Conservation (phyloP, 495 filamentous ascomycete species). For the Tuber magnatum region DNA sequence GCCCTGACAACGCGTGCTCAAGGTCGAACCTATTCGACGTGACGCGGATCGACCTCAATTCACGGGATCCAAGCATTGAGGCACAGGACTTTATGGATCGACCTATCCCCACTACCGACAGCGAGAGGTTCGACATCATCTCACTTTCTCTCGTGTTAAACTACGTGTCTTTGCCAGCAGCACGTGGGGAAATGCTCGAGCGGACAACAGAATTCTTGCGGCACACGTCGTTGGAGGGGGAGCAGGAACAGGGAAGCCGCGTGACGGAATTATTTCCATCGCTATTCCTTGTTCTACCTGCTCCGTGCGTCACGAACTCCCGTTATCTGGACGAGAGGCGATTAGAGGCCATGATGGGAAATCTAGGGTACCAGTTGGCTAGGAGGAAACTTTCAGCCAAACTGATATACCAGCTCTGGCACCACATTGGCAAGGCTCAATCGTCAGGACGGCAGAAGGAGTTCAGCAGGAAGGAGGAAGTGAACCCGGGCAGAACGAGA, state of each 20-base stretch:
- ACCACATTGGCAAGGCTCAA: slow-evolving; percentile 29
- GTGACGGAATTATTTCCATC: slow-evolving; percentile 54
- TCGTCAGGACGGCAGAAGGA: slow-evolving; percentile 37
- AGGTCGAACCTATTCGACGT: slow-evolving; percentile 62
- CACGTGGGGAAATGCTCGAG: slow-evolving; percentile 78
- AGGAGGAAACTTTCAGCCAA: slow-evolving; percentile 69
- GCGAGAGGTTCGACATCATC: slow-evolving; percentile 74
- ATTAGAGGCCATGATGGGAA: slow-evolving; percentile 64
- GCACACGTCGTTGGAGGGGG: slow-evolving; percentile 16
- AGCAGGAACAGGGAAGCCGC: slow-evolving; percentile 14
- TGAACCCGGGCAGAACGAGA: slow-evolving; percentile 62
- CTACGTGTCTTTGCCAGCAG: slow-evolving; percentile 70
- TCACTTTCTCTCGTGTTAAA: slow-evolving; percentile 94
- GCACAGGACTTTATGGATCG: slow-evolving; percentile 93
- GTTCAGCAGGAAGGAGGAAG: slow-evolving; percentile 60
- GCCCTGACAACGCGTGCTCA: slow-evolving; percentile 75
- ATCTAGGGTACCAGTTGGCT: slow-evolving; percentile 61
- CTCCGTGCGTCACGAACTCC: slow-evolving; percentile 83
- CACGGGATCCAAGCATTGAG: slow-evolving; percentile 68
- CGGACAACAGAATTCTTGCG: slow-evolving; percentile 63
- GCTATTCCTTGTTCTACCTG: slow-evolving; percentile 84
- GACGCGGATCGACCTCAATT: slow-evolving; percentile 82
- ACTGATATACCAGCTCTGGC: slow-evolving; percentile 84
- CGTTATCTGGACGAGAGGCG: slow-evolving; percentile 75
- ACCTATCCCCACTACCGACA: slow-evolving; percentile 56